Evolutionary conservation across 1,139 yeast species (phyloP).

Genomic region (Pichia sorboxylosa): DNA sequence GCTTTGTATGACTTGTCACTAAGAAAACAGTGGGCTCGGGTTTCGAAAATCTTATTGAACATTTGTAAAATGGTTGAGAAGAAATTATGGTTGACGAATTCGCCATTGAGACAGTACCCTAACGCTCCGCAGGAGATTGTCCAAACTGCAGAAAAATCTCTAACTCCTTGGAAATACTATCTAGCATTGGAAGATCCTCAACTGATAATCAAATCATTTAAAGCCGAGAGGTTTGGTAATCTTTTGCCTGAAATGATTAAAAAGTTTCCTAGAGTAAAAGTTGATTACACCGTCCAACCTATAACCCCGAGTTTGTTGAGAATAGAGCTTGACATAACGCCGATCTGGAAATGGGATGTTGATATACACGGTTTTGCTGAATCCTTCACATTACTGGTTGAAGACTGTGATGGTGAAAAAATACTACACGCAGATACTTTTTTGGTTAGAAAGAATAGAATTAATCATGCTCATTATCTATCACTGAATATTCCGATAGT

Average conservation of each 20-base stretch:
- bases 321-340: conserved; percentile 54
- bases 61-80: conserved; percentile 72
- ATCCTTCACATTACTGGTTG: conserved; percentile 58
- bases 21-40: conserved; percentile 59
- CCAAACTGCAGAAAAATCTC: conserved; percentile 65
- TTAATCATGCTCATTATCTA: conserved; percentile 42
- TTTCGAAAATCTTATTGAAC: conserved; percentile 47
- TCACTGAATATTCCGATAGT: conserved; percentile 55
- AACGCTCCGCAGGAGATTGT: conserved; percentile 59
- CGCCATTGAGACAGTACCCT: conserved; percentile 79
- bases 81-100: conserved; percentile 72
- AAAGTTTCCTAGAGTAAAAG: conserved; percentile 57
- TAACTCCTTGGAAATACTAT: conserved; percentile 74
- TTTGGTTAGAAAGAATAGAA: conserved; percentile 36
- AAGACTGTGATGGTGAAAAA: conserved; percentile 73
- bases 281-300: conserved; percentile 62
- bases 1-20: conserved; percentile 77
- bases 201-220: conserved; percentile 73
- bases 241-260: conserved; percentile 49
- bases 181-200: conserved; percentile 50
- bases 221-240: conserved; percentile 58
- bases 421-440: conserved; percentile 52
- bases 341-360: conserved; percentile 70
- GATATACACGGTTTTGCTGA: conserved; percentile 54
- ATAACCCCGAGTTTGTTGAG: conserved; percentile 56